Evolutionary conservation across 352 stramenopile species (phyloP), one percentile per base, ranked within the genome.

Genomic region (Pelagophyceae sp.): DNA sequence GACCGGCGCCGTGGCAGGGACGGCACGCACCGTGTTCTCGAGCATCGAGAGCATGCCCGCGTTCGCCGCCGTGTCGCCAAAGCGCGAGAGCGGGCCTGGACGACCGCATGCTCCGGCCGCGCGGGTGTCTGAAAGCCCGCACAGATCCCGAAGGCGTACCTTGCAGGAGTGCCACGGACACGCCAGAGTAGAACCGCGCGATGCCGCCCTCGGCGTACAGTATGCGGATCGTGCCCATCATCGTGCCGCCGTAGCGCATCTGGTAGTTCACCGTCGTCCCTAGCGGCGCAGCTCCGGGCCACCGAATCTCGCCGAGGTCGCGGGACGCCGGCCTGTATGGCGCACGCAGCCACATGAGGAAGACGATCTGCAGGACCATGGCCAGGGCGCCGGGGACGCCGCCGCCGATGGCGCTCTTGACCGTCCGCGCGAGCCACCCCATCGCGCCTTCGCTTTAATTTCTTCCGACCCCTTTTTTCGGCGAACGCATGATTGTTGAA

Each of bases 31-130:
- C n/a, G n/a, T n/a, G n/a, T n/a, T n/a, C n/a, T n/a, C n/a, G 76
- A 96, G 80, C 19, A 94, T 76, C 0, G 89, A 90, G 32, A 96
- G 74, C 51, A 94, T 84, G 31, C 91, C 91, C 3, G 89, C 88
- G 80, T 96, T 96, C 61, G 91, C 90, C 6, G 91, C 91, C 23
- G 91, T 96, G 82, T 96, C 91, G 51, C 90, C 91, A 83, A 96
- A 96, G 37, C 91, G 83, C 37, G 78, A 87, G 11, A 95, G 76
- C 15, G 91, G 91, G 0, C 90, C 90, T n/a, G n/a, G n/a, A n/a
- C n/a, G n/a, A n/a, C n/a, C n/a, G n/a, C n/a, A n/a, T n/a, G n/a
- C n/a, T n/a, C n/a, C n/a, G n/a, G n/a, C n/a, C n/a, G n/a, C n/a
- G n/a, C n/a, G n/a, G n/a, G n/a, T n/a, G n/a, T n/a, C n/a, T n/a